Evolutionary conservation across 2,329 filamentous ascomycete genomes (phyloP), one percentile per base, ranked within the genome.

Genomic region (Pleomassaria siparia): DNA sequence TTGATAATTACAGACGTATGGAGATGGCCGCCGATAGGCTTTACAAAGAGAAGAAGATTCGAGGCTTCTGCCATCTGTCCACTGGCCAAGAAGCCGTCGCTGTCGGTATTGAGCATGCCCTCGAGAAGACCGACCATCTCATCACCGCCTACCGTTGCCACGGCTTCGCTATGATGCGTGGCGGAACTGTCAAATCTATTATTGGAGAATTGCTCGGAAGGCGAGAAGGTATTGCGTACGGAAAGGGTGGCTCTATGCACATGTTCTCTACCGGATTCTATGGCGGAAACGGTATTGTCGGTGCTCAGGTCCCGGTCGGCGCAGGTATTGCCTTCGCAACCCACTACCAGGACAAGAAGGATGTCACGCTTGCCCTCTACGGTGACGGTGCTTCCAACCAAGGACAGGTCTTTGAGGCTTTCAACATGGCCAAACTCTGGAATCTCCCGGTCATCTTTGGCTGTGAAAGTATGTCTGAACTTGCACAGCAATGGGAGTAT

Each of bases 31-130:
- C 94, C 78, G 94, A 99, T 74, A 85, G 92, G 72, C 81, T 99
- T 69, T 99, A 99, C 89, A 99, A 99, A 82, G 94, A 97, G 82
- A 99, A 99, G 87, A 97, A 99, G 84, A 97, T 99, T 67, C 89
- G 94, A 67, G 94, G 94, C 79, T 99, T 99, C 88, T 99, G 94
- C 80, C 94, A 99, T 79, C 78, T 99, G 76, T 97, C 94, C 50
- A 95, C 88, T 50, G 94, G 94, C 55, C 94, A 99, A 78, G 94
- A 99, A 82, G 94, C 94, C 58, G 94, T 99, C 59, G 91, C 94
- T 50, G 86, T 91, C 63, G 94, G 94, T 72, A 97, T 99, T 69
- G 94, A 99, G 79, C 89, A 96, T 74, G 91, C 91, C 59, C 88
- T 99, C 71, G 89, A 85, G 66, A 91, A 89, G 76, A 77, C 86